Percentiles rank a stretch among this genome's conserved stretches.
phyloP scores from a whole-genome alignment of 495 filamentous ascomycete species.

The Neurospora sp. region DNA sequence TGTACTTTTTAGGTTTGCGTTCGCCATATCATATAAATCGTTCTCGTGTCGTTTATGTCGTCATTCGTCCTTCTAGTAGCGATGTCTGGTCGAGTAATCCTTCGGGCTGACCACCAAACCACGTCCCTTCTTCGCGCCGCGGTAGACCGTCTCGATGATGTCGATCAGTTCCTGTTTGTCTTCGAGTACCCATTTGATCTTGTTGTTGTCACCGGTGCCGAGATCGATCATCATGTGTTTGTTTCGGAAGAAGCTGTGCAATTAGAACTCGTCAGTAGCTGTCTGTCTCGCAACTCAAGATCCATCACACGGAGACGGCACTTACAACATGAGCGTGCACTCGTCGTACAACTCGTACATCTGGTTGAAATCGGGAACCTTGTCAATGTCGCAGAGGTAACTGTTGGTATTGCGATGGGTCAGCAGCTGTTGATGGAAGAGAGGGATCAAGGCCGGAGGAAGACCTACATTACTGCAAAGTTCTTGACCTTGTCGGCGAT shows the following conservation, averaged over 20 bases:
- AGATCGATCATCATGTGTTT: conserved; percentile 99
- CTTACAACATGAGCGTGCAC: conserved; percentile 50
- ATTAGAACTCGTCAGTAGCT: conserved; percentile 24
- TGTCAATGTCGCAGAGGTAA: conserved; percentile 93
- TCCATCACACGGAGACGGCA: too few relatives aligned
- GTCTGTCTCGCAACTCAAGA: background rate
- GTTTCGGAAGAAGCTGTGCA: conserved; percentile 72
- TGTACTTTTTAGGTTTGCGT: background rate
- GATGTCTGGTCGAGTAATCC: conserved; percentile 79
- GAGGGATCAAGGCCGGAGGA: background rate
- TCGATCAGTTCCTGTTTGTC: conserved; percentile 99
- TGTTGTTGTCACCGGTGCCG: conserved; percentile 97
- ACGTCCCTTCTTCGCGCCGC: conserved; percentile 91
- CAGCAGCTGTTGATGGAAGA: background rate
- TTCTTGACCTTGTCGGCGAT: conserved; percentile 79
- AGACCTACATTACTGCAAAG: conserved; percentile 63
- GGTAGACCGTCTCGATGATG: conserved; percentile 96
- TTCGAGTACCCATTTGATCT: conserved; percentile 87
- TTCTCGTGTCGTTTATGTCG: background rate
- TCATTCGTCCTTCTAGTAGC: conserved; percentile 43
- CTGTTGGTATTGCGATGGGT: background rate
- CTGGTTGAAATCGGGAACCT: conserved; percentile 93
- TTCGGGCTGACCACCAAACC: conserved; percentile 96
- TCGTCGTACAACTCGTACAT: conserved; percentile 79
- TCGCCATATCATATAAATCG: background rate